Conservation (phyloP, 2,329 filamentous ascomycete genomes). For the Sphaerostilbella broomeana region DNA sequence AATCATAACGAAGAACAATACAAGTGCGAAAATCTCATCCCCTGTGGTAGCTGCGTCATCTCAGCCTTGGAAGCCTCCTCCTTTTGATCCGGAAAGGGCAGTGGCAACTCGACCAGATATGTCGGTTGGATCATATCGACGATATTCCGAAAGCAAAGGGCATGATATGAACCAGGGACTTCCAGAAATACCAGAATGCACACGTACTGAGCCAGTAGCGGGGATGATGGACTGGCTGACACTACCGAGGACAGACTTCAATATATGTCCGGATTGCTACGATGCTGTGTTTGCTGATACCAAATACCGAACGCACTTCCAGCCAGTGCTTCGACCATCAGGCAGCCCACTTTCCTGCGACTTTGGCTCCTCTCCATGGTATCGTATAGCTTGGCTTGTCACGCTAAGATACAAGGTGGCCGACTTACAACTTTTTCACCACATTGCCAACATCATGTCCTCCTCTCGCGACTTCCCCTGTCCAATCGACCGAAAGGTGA, state of each 20-base stretch:
- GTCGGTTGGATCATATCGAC: constrained; percentile 41
- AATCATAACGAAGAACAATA: constrained; percentile 2
- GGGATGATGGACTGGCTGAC: constrained; percentile 76
- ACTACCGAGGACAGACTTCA: constrained; percentile 63
- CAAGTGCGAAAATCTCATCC: not conserved
- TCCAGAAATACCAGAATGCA: constrained; percentile 58
- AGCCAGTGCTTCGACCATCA: constrained; percentile 48
- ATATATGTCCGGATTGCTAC: constrained; percentile 79
- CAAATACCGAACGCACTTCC: constrained; percentile 60
- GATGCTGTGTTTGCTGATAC: constrained; percentile 61
- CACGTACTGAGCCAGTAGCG: constrained; percentile 53
- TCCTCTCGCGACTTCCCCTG: constrained; percentile 50
- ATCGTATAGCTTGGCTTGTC: constrained; percentile 76
- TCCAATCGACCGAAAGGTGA: constrained; percentile 46
- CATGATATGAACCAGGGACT: constrained; percentile 13
- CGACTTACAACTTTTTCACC: constrained; percentile 62
- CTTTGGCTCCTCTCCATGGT: constrained; percentile 72
- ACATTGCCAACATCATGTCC: constrained; percentile 53
- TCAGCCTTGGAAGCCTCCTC: constrained; percentile 39
- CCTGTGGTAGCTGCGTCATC: constrained; percentile 16
- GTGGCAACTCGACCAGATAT: constrained; percentile 30
- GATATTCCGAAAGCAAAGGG: constrained; percentile 42
- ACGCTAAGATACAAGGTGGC: constrained; percentile 62
- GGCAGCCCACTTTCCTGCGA: constrained; percentile 63
- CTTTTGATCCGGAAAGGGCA: constrained; percentile 37